These are phyloP conservation scores for Wallacemonas sp. DNA, from an alignment of 208 protist genomes.

Conservation along the genomic window DNA sequence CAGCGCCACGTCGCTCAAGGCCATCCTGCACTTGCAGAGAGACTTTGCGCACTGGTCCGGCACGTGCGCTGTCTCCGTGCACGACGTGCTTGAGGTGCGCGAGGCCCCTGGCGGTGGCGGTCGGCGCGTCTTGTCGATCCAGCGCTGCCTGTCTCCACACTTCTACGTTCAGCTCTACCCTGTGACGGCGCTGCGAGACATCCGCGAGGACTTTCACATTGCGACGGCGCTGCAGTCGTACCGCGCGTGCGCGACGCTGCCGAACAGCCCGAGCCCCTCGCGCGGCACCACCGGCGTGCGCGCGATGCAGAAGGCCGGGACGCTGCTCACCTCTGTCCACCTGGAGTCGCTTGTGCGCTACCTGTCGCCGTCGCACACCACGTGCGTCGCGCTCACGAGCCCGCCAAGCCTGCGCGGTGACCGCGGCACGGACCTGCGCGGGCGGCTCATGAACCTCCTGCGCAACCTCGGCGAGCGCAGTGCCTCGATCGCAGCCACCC, in stretches of 20 bases:
- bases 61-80: constrained; percentile 32
- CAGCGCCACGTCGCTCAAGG: constrained; percentile 42
- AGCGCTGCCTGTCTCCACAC: constrained; percentile 33
- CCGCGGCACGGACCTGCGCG: constrained; percentile 41
- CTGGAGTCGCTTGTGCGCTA: constrained; percentile 65
- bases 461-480: constrained; percentile 48
- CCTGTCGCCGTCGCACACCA: constrained; percentile 38
- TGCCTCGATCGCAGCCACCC: constrained; percentile 33
- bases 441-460: constrained; percentile 48
- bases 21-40: constrained; percentile 32
- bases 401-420: constrained; percentile 48
- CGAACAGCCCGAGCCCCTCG: constrained; percentile 11
- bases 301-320: constrained; percentile 15
- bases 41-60: constrained; percentile 13
- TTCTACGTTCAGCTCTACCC: constrained; percentile 25
- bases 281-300: not conserved
- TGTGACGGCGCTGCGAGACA: constrained; percentile 20
- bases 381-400: constrained; percentile 43
- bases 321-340: constrained; percentile 32
- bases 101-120: not conserved
- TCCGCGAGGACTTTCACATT: constrained; percentile 63
- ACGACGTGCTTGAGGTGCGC: constrained; percentile 53
- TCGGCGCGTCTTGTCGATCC: constrained; percentile 25
- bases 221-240: constrained; percentile 74
- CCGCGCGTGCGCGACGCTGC: constrained; percentile 39